A percentile compares a stretch with the other conserved stretches of the same genome.
Evolutionary conservation across 768 basidiomycete genomes (phyloP).

Genomic region (Suillus sp.): DNA sequence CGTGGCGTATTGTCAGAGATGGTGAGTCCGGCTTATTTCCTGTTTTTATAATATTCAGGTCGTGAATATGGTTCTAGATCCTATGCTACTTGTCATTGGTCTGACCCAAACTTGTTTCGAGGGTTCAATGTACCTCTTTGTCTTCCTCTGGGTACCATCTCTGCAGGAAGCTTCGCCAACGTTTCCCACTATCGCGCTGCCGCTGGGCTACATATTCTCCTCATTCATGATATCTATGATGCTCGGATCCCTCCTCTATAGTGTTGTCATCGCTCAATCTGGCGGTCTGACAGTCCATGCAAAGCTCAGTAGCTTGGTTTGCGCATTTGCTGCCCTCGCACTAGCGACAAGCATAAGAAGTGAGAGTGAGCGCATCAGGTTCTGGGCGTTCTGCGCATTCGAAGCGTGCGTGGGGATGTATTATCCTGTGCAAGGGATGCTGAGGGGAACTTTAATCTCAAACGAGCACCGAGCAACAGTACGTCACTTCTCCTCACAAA

Average conservation of each 20-base stretch:
- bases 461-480: slow-evolving; percentile 79
- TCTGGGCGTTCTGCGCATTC: slow-evolving; percentile 75
- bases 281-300: slow-evolving; percentile 56
- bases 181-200: slow-evolving; percentile 44
- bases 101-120: slow-evolving; percentile 81
- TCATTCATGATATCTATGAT: slow-evolving; percentile 84
- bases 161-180: slow-evolving; percentile 60
- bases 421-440: slow-evolving; percentile 77
- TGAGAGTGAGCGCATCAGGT: slow-evolving; percentile 50
- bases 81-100: slow-evolving; percentile 62
- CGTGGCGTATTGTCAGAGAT: slow-evolving; percentile 56
- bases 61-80: slow-evolving; percentile 43
- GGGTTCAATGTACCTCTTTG: slow-evolving; percentile 84
- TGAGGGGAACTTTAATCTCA: slow-evolving; percentile 63
- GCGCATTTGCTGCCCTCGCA: slow-evolving; percentile 57
- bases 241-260: slow-evolving; percentile 75
- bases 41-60: slow-evolving; percentile 1
- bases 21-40: slow-evolving; percentile 36
- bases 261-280: slow-evolving; percentile 39
- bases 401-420: slow-evolving; percentile 81
- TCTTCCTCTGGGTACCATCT: slow-evolving; percentile 80
- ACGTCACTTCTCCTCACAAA: slow-evolving; percentile 24
- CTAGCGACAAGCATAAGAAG: slow-evolving; percentile 52
- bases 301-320: slow-evolving; percentile 65
- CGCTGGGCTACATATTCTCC: slow-evolving; percentile 80